These are phyloP conservation scores for Myriosclerotinia curreyana DNA, from an alignment of 2,329 filamentous ascomycete species.

Conservation along the genomic window DNA sequence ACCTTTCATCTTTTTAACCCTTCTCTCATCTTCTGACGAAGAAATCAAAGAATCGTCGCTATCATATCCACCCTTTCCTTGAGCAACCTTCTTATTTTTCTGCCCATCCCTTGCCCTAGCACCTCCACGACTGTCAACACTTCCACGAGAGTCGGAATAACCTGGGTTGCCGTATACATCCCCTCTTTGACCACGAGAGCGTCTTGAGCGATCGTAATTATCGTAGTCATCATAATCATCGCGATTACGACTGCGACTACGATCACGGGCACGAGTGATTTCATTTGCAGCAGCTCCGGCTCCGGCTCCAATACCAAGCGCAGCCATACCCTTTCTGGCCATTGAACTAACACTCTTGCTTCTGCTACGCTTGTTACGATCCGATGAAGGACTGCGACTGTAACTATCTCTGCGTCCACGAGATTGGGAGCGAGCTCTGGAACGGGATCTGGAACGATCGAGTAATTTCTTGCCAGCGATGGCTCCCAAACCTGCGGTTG, in stretches of 20 bases:
- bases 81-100: constrained; percentile 34
- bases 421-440: constrained; percentile 34
- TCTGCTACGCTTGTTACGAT: constrained; percentile 50
- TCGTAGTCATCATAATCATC: constrained; percentile 31
- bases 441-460: constrained; percentile 53
- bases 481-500: constrained; percentile 60
- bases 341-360: constrained; percentile 65
- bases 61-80: constrained; percentile 38
- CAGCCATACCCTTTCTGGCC: constrained; percentile 59
- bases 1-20: constrained; percentile 61
- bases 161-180: constrained; percentile 36
- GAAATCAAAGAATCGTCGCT: constrained; percentile 52
- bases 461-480: constrained; percentile 60
- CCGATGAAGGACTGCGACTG: constrained; percentile 35
- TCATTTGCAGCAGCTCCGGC: constrained; percentile 41
- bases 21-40: constrained; percentile 60
- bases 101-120: constrained; percentile 31
- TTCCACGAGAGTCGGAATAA: constrained; percentile 36
- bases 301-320: constrained; percentile 54
- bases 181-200: constrained; percentile 20
- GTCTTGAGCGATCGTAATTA: constrained; percentile 27
- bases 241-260: constrained; percentile 31
- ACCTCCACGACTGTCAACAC: constrained; percentile 29
- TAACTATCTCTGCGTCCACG: constrained; percentile 36
- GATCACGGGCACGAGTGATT: constrained; percentile 27